A percentile compares a stretch with the other conserved stretches of the same genome.
These are phyloP conservation scores for Vaccinium myrtillus DNA, from an alignment of 148 eudicot species.

Conservation along the genomic window DNA sequence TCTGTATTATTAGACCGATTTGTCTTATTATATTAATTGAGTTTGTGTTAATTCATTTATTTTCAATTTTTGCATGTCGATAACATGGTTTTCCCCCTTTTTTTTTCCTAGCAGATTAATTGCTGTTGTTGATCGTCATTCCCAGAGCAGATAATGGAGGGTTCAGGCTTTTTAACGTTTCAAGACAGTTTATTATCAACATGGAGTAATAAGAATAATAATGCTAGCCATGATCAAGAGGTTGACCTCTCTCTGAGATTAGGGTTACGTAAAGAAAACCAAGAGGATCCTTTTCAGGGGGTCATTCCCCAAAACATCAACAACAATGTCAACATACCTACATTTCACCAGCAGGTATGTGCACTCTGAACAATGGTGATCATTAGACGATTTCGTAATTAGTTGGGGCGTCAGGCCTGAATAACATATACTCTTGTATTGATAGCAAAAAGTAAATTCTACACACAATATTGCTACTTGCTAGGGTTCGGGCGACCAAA, in stretches of 20 bases:
- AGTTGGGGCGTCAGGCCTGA: too few species aligned
- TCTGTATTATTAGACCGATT: too few species aligned
- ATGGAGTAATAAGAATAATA: not conserved
- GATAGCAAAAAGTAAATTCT: too few species aligned
- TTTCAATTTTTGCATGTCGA: not conserved
- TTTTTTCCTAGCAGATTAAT: not conserved
- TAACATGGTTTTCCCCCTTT: not conserved
- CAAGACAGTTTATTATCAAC: not conserved
- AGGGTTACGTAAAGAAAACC: not conserved
- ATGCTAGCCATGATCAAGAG: not conserved
- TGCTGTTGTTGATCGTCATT: not conserved
- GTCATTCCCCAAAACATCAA: not conserved
- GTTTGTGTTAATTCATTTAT: not conserved
- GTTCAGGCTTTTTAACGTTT: not conserved
- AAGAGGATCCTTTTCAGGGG: not conserved
- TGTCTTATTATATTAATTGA: not conserved
- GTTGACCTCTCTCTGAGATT: constrained; percentile 1
- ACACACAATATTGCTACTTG: too few species aligned
- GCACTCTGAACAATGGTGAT: not conserved
- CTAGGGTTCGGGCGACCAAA: too few species aligned
- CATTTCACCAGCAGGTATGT: not conserved
- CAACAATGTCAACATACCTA: not conserved
- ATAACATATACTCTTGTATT: too few species aligned
- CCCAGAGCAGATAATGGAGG: not conserved
- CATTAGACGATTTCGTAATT: too few species aligned